phyloP scores from a whole-genome alignment of 2,329 filamentous ascomycete species.

The Neophaeococcomyces aloes region DNA sequence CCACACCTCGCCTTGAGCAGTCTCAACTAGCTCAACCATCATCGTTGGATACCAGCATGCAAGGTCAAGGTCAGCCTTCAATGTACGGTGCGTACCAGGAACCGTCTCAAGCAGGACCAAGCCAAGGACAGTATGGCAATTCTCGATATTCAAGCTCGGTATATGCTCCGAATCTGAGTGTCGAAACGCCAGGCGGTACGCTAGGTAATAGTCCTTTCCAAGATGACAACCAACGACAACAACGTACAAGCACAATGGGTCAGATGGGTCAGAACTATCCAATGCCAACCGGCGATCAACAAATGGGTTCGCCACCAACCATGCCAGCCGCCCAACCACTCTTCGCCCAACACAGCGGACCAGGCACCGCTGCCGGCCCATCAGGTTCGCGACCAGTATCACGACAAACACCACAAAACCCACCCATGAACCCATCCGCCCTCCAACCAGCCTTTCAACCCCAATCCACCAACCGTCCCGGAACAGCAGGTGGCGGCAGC shows the following conservation, averaged over 20 bases:
- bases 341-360: conserved; percentile 17
- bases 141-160: conserved; percentile 17
- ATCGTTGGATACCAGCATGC: conserved; percentile 1
- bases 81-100: conserved; percentile 7
- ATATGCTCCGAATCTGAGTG: conserved; percentile 4
- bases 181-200: conserved; percentile 5
- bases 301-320: background rate
- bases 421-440: conserved; percentile 7
- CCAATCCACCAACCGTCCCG: conserved; percentile 13
- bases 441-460: conserved; percentile 2
- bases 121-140: conserved; percentile 6
- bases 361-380: background rate
- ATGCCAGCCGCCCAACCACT: conserved; percentile 13
- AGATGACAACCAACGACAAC: conserved; percentile 11
- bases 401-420: conserved; percentile 2
- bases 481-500: conserved; percentile 7
- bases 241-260: conserved; percentile 19
- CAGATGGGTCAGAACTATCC: conserved; percentile 16
- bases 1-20: conserved; percentile 12
- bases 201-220: background rate
- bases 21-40: conserved; percentile 6
- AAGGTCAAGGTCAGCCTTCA: conserved; percentile 3
- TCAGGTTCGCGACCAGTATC: conserved; percentile 17
- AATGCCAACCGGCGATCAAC: conserved; percentile 8
- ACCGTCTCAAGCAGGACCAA: conserved; percentile 1